Base-by-base conservation (phyloP, 2,329 filamentous ascomycete genomes). In the Zopfia rhizophila region DNA sequence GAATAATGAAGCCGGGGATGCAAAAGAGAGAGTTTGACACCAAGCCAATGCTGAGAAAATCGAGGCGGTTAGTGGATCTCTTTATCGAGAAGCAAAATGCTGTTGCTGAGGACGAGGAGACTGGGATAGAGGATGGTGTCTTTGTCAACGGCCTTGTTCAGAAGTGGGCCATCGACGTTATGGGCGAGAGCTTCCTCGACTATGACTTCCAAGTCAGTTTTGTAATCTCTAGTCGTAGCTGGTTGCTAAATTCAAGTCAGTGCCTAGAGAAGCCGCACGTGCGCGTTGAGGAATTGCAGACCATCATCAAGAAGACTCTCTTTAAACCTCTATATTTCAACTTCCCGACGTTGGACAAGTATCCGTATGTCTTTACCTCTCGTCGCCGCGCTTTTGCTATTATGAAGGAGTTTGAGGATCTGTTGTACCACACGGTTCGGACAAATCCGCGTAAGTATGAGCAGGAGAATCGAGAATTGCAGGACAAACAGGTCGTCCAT, bases 131-230 rank as follows among this genome's bases (percentile, higher is more conserved):
- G 10, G 14, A 18, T 2, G 48, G 45, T 10, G 48, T 63, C 12
- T 19, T 45, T 3, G 51, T 69, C 30, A 53, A 61, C 39, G 55
- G 57, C 1, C 37, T 62, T 4, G 40, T 69, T 8, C 66, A 69
- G 47, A 45, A 62, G 14, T 66, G 61, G 18, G 61, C 63, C 0
- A 56, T 66, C 21, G 61, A 61, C 12, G 66, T 65, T 43, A 51
- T 58, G 38, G 49, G 54, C 7, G 53, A 62, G 31, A 43, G 41
- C 27, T 44, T 61, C 10, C 45, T 65, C 3, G 45, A 53, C 24
- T 8, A 8, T 27, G 24, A 27, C 24, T 27, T 27, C n/a, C 8
- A n/a, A n/a, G 24, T 27, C 8, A n/a, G n/a, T n/a, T n/a, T n/a
- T n/a, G n/a, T n/a, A n/a, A n/a, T n/a, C n/a, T n/a, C n/a, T n/a